phyloP scores from a whole-genome alignment of 345 rosid species.

The Noccaea bulbosa region DNA sequence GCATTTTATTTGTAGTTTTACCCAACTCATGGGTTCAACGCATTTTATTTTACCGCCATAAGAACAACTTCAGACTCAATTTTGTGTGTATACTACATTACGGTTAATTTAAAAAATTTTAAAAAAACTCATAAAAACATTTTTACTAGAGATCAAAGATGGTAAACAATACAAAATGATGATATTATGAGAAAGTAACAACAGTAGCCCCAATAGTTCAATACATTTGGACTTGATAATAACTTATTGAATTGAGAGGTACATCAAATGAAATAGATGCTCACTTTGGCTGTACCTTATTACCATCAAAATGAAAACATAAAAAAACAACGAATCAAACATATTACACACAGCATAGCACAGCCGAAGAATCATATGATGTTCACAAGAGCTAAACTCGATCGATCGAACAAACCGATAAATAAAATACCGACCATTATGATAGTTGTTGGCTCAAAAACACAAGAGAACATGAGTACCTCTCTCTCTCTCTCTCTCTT shows the following conservation, averaged over 20 bases:
- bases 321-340: constrained; percentile 41
- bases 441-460: constrained; percentile 45
- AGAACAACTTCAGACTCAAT: no score
- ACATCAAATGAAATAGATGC: constrained; percentile 38
- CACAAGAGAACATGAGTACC: constrained; percentile 35
- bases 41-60: not conserved
- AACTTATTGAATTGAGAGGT: constrained; percentile 40
- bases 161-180: not conserved
- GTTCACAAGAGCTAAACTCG: constrained; percentile 40
- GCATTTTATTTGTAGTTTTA: not conserved
- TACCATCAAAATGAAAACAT: constrained; percentile 39
- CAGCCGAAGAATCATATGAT: constrained; percentile 36
- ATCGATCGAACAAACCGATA: constrained; percentile 33
- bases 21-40: not conserved
- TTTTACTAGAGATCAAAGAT: not conserved
- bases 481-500: not conserved
- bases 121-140: not conserved
- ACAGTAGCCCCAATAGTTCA: constrained; percentile 11
- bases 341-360: constrained; percentile 43
- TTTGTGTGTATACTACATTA: not conserved
- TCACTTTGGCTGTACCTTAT: constrained; percentile 45
- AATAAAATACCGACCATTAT: constrained; percentile 44
- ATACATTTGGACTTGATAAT: constrained; percentile 21
- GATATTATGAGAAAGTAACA: not conserved
- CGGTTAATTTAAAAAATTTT: not conserved